A percentile compares a stretch with the other conserved stretches of the same genome.
Evolutionary conservation across 257 asterid species (phyloP).

Genomic region (Scutellaria barbata): DNA sequence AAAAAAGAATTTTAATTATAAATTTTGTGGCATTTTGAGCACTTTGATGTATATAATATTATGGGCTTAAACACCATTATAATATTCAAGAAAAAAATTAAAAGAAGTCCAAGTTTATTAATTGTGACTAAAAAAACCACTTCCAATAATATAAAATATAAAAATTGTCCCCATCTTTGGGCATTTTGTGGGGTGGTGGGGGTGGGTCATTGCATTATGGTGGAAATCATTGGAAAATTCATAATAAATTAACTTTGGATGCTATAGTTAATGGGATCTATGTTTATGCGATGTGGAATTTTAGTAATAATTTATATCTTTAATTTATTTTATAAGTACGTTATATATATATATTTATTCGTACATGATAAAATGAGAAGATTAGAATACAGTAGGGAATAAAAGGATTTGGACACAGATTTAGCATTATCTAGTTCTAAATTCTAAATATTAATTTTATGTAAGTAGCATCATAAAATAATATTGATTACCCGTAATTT

Average conservation of each 20-base stretch:
- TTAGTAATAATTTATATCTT: background rate
- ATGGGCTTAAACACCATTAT: background rate
- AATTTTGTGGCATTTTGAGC: too few species aligned
- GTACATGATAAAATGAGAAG: background rate
- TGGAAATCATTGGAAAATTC: background rate
- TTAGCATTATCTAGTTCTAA: background rate
- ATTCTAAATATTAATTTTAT: too few species aligned
- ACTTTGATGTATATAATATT: background rate
- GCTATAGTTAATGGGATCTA: background rate
- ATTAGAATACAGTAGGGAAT: too few species aligned
- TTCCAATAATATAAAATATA: too few species aligned
- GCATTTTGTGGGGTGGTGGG: background rate
- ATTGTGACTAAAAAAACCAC: background rate
- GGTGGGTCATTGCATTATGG: background rate
- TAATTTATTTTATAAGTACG: background rate
- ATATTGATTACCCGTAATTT: too few species aligned
- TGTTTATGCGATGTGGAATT: background rate
- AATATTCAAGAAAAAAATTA: background rate
- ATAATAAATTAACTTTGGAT: conserved; percentile 4
- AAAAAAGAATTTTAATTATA: too few species aligned
- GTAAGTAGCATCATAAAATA: background rate
- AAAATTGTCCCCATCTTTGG: background rate
- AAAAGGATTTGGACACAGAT: background rate
- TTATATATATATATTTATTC: background rate
- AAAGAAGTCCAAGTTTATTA: background rate